Conservation (phyloP, 176 grass and related monocot genomes). For the Oryza australiensis region DNA sequence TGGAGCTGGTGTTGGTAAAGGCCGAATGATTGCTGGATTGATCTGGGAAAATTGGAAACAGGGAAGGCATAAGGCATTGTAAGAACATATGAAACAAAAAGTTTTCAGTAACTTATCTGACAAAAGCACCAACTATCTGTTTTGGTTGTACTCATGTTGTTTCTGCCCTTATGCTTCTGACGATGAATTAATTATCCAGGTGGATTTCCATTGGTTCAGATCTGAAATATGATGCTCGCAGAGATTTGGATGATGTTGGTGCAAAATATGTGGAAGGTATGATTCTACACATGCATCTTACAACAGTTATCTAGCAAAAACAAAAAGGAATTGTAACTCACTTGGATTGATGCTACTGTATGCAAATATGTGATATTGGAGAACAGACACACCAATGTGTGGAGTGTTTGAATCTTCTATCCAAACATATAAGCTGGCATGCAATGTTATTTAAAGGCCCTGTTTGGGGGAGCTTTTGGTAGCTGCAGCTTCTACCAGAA, state of each 20-base stretch:
- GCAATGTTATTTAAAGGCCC: background rate
- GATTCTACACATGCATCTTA: background rate
- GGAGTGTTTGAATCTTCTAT: constrained; percentile 19
- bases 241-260: constrained; percentile 99
- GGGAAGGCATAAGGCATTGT: constrained; percentile 80
- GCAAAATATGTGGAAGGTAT: constrained; percentile 88
- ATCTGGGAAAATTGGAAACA: constrained; percentile 99
- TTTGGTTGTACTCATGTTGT: background rate
- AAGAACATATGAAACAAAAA: constrained; percentile 41
- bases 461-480: too few species aligned
- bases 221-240: constrained; percentile 91
- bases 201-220: constrained; percentile 98
- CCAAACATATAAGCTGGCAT: constrained; percentile 1
- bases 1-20: constrained; percentile 98
- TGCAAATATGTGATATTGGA: constrained; percentile 6
- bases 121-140: background rate
- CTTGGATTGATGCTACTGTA: background rate
- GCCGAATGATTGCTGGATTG: constrained; percentile 94
- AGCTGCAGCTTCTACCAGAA: too few species aligned
- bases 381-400: background rate
- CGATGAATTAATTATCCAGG: constrained; percentile 43
- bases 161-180: constrained; percentile 6
- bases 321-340: background rate
- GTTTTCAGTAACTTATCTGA: constrained; percentile 15
- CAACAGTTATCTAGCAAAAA: background rate